A percentile compares a stretch with the other conserved stretches of the same genome.
phyloP scores from a whole-genome alignment of 108 stramenopile species.

The Fragilaria radians region DNA sequence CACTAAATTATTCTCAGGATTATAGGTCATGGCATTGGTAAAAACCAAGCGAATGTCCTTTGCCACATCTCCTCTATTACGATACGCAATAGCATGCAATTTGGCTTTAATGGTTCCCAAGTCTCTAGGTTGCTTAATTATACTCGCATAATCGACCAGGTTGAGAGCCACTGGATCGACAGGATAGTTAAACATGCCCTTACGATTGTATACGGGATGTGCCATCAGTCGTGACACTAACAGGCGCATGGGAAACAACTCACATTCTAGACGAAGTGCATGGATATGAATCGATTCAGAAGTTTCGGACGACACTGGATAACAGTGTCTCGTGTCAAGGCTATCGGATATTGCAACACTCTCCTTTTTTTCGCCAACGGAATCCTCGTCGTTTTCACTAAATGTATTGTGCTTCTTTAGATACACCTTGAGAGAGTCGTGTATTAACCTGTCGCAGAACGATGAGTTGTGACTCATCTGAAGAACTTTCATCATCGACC shows the following conservation, averaged over 20 bases:
- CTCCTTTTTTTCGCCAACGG: neutral
- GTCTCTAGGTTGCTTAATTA: slow-evolving; percentile 77
- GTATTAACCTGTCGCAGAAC: no score
- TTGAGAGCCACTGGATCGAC: slow-evolving; percentile 71
- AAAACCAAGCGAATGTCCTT: slow-evolving; percentile 50
- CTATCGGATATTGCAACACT: neutral
- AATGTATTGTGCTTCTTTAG: neutral
- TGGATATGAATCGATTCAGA: slow-evolving; percentile 11
- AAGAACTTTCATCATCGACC: no score
- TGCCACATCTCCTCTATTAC: slow-evolving; percentile 22
- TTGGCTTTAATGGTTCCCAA: slow-evolving; percentile 65
- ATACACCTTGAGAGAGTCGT: neutral
- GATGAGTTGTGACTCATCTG: no score
- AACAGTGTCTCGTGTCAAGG: neutral
- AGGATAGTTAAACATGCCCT: slow-evolving; percentile 66
- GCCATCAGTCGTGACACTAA: slow-evolving; percentile 35
- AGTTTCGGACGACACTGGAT: neutral
- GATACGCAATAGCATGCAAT: slow-evolving; percentile 33
- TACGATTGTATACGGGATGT: slow-evolving; percentile 37
- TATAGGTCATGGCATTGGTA: slow-evolving; percentile 88
- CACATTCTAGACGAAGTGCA: slow-evolving; percentile 34
- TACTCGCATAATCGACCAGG: slow-evolving; percentile 50
- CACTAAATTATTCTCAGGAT: slow-evolving; percentile 73
- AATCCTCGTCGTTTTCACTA: neutral
- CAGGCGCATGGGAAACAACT: slow-evolving; percentile 32